phyloP scores from a whole-genome alignment of 2,329 filamentous ascomycete species.

The Stachybotrys elegans region DNA sequence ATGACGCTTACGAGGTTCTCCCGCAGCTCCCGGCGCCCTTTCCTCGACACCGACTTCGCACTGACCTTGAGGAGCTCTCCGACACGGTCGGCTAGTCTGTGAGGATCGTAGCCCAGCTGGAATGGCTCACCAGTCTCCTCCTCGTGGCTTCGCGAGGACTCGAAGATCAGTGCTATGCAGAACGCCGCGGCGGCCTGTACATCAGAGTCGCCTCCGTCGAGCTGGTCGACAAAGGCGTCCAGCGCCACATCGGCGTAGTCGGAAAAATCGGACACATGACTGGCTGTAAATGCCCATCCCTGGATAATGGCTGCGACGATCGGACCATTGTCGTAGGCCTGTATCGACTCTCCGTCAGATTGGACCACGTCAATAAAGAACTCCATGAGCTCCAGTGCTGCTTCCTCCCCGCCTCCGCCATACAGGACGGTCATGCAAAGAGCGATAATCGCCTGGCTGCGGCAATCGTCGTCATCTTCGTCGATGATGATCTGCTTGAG shows the following conservation, averaged over 20 bases:
- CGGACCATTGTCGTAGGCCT: slow-evolving; percentile 63
- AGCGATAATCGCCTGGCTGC: slow-evolving; percentile 68
- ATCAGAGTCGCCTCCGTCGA: slow-evolving; percentile 65
- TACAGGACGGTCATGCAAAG: slow-evolving; percentile 70
- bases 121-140: slow-evolving; percentile 43
- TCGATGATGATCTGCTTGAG: slow-evolving; percentile 31
- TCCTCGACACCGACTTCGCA: slow-evolving; percentile 45
- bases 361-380: slow-evolving; percentile 74
- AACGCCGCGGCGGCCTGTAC: slow-evolving; percentile 75
- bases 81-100: slow-evolving; percentile 42
- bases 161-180: slow-evolving; percentile 78
- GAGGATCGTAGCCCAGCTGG: slow-evolving; percentile 46
- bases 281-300: slow-evolving; percentile 76
- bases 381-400: slow-evolving; percentile 66
- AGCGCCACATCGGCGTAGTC: slow-evolving; percentile 66
- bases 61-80: slow-evolving; percentile 40
- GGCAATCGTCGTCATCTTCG: slow-evolving; percentile 59
- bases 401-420: slow-evolving; percentile 65
- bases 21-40: slow-evolving; percentile 42
- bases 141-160: slow-evolving; percentile 54
- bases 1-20: slow-evolving; percentile 45
- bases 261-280: slow-evolving; percentile 69
- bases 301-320: slow-evolving; percentile 72
- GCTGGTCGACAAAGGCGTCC: slow-evolving; percentile 79
- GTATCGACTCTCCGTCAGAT: slow-evolving; percentile 69